Evolutionary conservation across 441 rosid genomes (phyloP).

Genomic region (Euphorbia celastroides): DNA sequence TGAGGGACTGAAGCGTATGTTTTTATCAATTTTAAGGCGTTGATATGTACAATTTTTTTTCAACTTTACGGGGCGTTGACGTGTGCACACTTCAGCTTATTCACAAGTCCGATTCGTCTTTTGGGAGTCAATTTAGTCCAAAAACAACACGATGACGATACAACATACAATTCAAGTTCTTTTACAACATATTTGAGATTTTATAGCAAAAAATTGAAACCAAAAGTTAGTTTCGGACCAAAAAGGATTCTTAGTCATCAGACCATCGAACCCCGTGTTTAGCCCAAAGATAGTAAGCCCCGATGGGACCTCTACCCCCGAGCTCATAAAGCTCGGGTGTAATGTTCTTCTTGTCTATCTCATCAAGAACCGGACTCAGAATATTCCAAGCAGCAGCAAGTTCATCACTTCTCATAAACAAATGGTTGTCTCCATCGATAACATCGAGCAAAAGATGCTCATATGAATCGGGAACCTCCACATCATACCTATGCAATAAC

Average conservation of each 20-base stretch:
- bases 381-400: constrained; percentile 71
- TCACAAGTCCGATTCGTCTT: too few relatives aligned
- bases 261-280: constrained; percentile 61
- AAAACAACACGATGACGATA: too few relatives aligned
- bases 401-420: constrained; percentile 77
- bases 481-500: constrained; percentile 38
- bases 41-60: too few relatives aligned
- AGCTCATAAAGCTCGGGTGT: constrained; percentile 59
- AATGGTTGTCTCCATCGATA: constrained; percentile 75
- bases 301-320: constrained; percentile 78
- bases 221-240: background rate
- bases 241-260: constrained; percentile 31
- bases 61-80: too few relatives aligned
- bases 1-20: too few relatives aligned
- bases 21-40: too few relatives aligned
- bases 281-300: constrained; percentile 71
- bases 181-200: too few relatives aligned
- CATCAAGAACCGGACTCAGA: constrained; percentile 45
- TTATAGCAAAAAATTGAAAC: too few relatives aligned
- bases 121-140: too few relatives aligned
- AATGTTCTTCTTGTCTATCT: constrained; percentile 54
- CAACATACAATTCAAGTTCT: too few relatives aligned
- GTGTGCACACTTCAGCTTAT: too few relatives aligned
- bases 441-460: constrained; percentile 80
- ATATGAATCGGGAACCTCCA: constrained; percentile 71